Evolutionary conservation across 306 rosid species (phyloP), one percentile per base, ranked within the genome.

Genomic region (Cucurbita argyrosperma): DNA sequence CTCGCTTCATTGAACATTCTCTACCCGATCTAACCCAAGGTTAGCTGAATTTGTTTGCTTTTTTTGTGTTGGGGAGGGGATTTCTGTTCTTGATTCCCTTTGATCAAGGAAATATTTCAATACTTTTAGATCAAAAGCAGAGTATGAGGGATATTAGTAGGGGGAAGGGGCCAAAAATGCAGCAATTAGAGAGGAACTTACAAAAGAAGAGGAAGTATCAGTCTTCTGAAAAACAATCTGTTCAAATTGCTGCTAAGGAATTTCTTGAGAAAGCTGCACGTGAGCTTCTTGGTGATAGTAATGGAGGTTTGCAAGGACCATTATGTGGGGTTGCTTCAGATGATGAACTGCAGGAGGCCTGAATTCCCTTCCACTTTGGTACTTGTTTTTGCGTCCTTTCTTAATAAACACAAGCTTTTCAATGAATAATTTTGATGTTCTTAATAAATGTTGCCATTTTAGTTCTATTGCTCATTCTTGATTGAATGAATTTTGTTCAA

Each of bases 1-100:
- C 90, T 4, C 97, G 99, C 69, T 89, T 94, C 79, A 91, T 94
- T 4, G 92, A 80, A 75, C 92, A 89, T 80, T 88, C 97, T 76
- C 81, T 94, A 80, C 99, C 97, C 5, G 92, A 91, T 82, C 97
- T 94, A 47, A 88, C 92, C 30, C 63, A 72, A 78, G 96, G 99
- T 94, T 74, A 58, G 86, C 83, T 52, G 37, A 84, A 26, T 63
- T 72, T 65, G 72, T 43, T 72, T 65, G 5, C 66, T 26, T 57
- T 64, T 64, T 74, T 74, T 47, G 13, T 63, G 51, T n/a, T 54
- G 10, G 56, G 70, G 42, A 8, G 59, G 59, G 51, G 10, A 4
- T 19, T 19, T 62, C 0, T 64, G 49, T 76, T 37, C 50, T 61
- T 70, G 62, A 47, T 73, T 26, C n/a, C n/a, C 18, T 77, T 74